Base-by-base conservation (phyloP, 352 stramenopile genomes). In the Poterioochromonas sp. region DNA sequence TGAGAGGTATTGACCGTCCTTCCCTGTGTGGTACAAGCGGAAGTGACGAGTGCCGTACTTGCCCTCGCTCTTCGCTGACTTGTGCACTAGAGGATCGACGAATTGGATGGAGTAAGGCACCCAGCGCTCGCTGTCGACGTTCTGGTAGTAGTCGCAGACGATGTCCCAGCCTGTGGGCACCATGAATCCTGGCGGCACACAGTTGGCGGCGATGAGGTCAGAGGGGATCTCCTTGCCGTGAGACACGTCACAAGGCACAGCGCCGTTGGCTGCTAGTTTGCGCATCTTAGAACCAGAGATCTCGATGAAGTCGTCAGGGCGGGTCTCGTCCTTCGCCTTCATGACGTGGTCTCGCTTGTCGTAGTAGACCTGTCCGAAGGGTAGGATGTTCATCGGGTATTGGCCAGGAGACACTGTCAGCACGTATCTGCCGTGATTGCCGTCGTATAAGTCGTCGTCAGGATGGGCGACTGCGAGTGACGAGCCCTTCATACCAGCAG, bases 101-200 rank as follows among this genome's bases (percentile, higher is more conserved):
- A 88, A 78, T 0, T 90, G 82, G 37, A 87, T 73, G 32, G 84
- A 85, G 79, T 87, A 94, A 26, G 89, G 88, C 64, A 89, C 88
- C 88, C 88, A 94, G 39, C 83, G 76, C 49, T 83, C 84, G n/a
- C 85, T 91, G 76, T 97, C 87, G 76, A 95, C 87, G 79, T 97
- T 95, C 83, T 95, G 92, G 87, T 98, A 98, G 82, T 98, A 98
- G 80, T 98, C 92, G 64, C 97, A 96, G 81, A 98, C 96, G 79
- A 96, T 95, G 76, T 97, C 91, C 95, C 95, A 98, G 63, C 95
- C 95, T 77, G 93, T 94, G 73, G 95, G 93, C 74, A 97, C 93
- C 95, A 98, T 98, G 80, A 98, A 98, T 41, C 95, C 94, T 79
- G 92, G 93, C 35, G 95, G 95, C 53, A 98, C 90, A 82, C 95